Evolutionary conservation across 2,329 filamentous ascomycete genomes (phyloP).

Genomic region (Sporothrix schenckii): DNA sequence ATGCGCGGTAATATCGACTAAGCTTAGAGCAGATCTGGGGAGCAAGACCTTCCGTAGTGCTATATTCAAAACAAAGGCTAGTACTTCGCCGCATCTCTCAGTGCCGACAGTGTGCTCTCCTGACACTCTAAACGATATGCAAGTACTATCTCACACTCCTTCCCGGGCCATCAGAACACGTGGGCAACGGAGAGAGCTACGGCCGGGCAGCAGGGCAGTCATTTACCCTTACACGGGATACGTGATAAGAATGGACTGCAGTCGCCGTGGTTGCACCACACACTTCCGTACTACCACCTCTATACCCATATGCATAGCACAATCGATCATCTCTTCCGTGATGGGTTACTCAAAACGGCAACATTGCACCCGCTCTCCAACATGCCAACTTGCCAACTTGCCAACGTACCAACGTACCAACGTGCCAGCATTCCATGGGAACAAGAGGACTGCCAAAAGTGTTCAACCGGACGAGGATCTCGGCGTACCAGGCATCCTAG

Average conservation of each 20-base stretch:
- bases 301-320: constrained; percentile 14
- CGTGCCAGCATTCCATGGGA: neutral
- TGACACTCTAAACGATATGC: neutral
- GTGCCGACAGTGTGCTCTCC: neutral
- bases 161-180: neutral
- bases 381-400: too few species aligned
- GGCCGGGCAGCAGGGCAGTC: constrained; percentile 1
- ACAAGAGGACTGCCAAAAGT: neutral
- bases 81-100: neutral
- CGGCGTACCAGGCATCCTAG: neutral
- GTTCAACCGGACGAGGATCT: neutral
- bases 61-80: too few species aligned
- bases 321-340: constrained; percentile 21
- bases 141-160: neutral
- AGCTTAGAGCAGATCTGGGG: neutral
- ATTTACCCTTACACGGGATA: neutral
- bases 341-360: constrained; percentile 1
- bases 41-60: neutral
- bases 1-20: neutral
- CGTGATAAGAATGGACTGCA: neutral
- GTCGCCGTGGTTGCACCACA: constrained; percentile 2
- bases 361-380: neutral
- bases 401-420: neutral
- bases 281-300: constrained; percentile 7
- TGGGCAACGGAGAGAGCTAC: neutral